Base-by-base conservation (phyloP, 2,329 filamentous ascomycete species). In the Talaromyces sp. region DNA sequence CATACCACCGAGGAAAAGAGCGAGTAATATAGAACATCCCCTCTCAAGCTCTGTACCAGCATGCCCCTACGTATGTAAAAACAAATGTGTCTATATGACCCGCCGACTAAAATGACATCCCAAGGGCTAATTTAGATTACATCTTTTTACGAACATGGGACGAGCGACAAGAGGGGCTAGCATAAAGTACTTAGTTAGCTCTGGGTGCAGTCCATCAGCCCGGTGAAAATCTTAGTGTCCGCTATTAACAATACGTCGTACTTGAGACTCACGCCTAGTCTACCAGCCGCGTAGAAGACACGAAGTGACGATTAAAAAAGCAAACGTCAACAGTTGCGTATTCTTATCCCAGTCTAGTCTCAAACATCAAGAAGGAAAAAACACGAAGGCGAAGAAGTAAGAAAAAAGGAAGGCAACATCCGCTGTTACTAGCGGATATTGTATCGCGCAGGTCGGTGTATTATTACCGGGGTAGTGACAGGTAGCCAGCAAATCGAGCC, bases 401-500 rank as follows among this genome's bases (percentile, higher is more conserved):
- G 25, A 19, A 43, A 22, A 22, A 57, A 37, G 17, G 22, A 27
- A 27, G 22, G 17, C 41, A 7, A 49, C 22, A 27, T 49, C 22
- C 45, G 22, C 45, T 35, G 31, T 19, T 54, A 37, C 50, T 54
- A 37, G 27, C 50, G 50, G 25, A 25, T 17, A 31, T 17, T 31
- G 27, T 56, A 35, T 37, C 31, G 22, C 35, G 19, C 52, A 37
- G 27, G 27, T 31, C 5, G 25, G 43, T 31, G 50, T 62, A 47
- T 54, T 62, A 39, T 56, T 56, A 56, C 61, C 49, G 47, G 49
- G 49, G 61, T 62, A 45, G 61, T 27, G 45, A 17, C 52, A 37
- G n/a, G 22, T 39, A 43, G 27, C 57, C 17, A 25, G 52, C 25
- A 17, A 13, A 43, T 37, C 35, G 35, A 31, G 11, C 35, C 35